Percentiles rank a stretch among this genome's conserved stretches.
These are phyloP conservation scores for Ogataea methanolica DNA, from an alignment of 805 yeast species.

Conservation along the genomic window DNA sequence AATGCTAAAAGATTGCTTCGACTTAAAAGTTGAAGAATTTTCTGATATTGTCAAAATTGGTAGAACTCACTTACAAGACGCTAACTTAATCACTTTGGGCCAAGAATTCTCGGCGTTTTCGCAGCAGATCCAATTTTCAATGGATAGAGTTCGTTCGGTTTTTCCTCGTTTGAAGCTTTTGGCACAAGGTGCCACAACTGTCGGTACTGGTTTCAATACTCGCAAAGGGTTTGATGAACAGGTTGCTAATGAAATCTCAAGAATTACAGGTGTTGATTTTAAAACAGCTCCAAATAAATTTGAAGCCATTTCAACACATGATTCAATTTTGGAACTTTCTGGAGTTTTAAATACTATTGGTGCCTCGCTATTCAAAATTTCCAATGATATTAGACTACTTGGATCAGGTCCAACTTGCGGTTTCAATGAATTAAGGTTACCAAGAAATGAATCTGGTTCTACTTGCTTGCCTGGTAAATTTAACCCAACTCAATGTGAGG, in stretches of 20 bases:
- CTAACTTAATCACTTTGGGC: constrained; percentile 94
- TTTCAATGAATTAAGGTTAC: constrained; percentile 88
- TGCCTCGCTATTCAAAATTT: constrained; percentile 87
- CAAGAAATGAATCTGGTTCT: constrained; percentile 98
- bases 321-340: constrained; percentile 92
- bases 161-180: constrained; percentile 70
- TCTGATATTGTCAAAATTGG: constrained; percentile 89
- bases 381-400: constrained; percentile 93
- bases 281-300: constrained; percentile 95
- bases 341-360: constrained; percentile 96
- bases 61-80: constrained; percentile 97
- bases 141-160: constrained; percentile 70
- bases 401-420: constrained; percentile 99
- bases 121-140: constrained; percentile 85
- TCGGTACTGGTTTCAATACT: constrained; percentile 96
- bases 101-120: constrained; percentile 96
- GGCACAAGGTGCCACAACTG: constrained; percentile 99
- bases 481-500: constrained; percentile 98
- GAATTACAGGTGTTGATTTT: constrained; percentile 82
- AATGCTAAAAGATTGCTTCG: constrained; percentile 68
- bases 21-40: constrained; percentile 75
- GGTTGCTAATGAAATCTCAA: constrained; percentile 77
- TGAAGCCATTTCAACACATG: constrained; percentile 97
- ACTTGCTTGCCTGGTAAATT: constrained; percentile 99
- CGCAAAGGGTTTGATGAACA: constrained; percentile 78